Base-by-base conservation (phyloP, 2,329 filamentous ascomycete species). In the Phaeosphaeria sp. region DNA sequence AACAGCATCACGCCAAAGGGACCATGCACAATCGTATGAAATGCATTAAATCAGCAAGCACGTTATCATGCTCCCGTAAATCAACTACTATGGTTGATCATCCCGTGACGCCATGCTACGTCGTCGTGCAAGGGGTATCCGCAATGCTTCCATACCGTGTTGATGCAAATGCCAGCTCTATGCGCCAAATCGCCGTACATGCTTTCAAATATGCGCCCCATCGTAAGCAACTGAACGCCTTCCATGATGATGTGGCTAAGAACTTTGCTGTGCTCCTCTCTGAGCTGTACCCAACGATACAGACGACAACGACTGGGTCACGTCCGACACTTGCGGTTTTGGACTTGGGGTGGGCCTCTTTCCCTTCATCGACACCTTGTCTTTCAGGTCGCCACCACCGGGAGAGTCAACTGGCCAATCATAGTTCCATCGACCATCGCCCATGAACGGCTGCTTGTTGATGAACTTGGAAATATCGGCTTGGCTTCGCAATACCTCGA, bases 401-500 rank as follows among this genome's bases (percentile, higher is more conserved):
- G 60, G 49, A 21, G 30, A 42, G 5, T 58, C 46, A 36, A 51
- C 54, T 11, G 65, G 58, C 73, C 73, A 76, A 5, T 72, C 64
- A 17, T 67, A 69, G n/a, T 54, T 56, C 71, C 71, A 76, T 1
- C 48, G 56, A 7, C 67, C 72, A 24, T 68, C 62, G 8, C 64
- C 66, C 43, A 61, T 60, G 60, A 76, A 77, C 0, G 71, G 73
- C 13, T 57, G 43, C 48, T 65, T 71, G 25, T 81, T 79, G 33
- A 91, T 86, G 63, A 83, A 90, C 8, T 82, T 78, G 68, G 88
- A 91, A 24, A 92, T 82, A 68, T 93, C 85, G 2, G 77, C 78
- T 62, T 84, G 79, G 53, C 74, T 78, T 43, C 81, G 78, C 22
- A 86, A 69, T 13, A 77, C 71, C 51, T 87, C 82, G 8, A 89